Base-by-base conservation (phyloP, 2,329 filamentous ascomycete genomes). In the Aquanectria penicillioides region DNA sequence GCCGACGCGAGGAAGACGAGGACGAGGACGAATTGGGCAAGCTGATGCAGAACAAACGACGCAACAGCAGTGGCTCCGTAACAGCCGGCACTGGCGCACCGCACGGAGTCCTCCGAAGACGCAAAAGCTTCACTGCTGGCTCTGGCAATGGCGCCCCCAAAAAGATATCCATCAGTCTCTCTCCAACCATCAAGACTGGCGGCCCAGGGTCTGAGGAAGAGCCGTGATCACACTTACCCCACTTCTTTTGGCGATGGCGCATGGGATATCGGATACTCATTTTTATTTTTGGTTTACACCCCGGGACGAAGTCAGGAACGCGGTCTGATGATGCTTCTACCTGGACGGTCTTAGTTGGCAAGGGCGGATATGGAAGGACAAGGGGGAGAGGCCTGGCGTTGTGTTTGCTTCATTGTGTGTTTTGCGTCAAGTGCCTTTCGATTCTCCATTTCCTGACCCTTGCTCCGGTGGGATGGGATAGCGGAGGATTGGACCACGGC, bases 21-120 rank as follows among this genome's bases (percentile, higher is more conserved):
- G 94, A 97, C 40, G 94, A 97, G 54, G 94, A 97, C 64, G 92
- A 94, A 70, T 79, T 98, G n/a, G 88, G 89, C 52, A 97, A 95
- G 76, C 83, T 97, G 68, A 87, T 92, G 64, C 80, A 85, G 44
- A 81, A 80, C 70, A 89, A 89, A 71, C 82, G 87, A 34, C 83
- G 87, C 31, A 88, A 85, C 68, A 87, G 83, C 72, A 81, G 78
- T 53, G 83, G 85, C 7, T 78, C 79, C 3, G 79, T 78, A 13
- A 75, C 78, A 9, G 81, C 77, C 37, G 62, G 74, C 3, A 73
- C 77, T 17, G 63, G 67, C 31, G 64, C 75, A 12, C 70, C 77
- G n/a, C 74, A 75, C 15, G 63, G 62, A 12, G 44, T 66, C 41
- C 65, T 64, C 23, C 66, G 69, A 37, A 71, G 73, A 59, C 73